Evolutionary conservation across 2,329 filamentous ascomycete species (phyloP).

Genomic region (Pseudocercospora musae): DNA sequence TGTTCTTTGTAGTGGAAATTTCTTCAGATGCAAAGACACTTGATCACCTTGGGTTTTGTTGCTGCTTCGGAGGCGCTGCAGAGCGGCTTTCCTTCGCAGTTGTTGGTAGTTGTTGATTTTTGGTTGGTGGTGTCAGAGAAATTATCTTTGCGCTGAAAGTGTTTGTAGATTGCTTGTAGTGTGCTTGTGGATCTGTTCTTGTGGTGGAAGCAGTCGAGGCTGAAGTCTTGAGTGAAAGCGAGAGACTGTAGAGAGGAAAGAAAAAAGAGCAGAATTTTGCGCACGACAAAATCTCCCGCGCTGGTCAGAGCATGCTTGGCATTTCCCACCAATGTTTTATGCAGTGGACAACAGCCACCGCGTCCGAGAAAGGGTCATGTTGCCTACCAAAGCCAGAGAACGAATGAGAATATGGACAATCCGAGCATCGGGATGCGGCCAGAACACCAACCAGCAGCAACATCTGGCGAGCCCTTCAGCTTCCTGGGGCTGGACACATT

Average conservation of each 20-base stretch:
- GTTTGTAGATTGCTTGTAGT: neutral
- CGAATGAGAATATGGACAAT: neutral
- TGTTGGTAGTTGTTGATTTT: neutral
- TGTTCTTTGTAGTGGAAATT: neutral
- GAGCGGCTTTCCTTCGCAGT: neutral
- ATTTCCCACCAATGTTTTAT: neutral
- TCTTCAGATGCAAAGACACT: neutral
- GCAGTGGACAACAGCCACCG: neutral
- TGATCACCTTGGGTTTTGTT: neutral
- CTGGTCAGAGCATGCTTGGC: neutral
- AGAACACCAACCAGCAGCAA: too few relatives aligned
- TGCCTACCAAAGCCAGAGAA: neutral
- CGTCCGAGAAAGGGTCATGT: neutral
- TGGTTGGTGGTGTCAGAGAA: neutral
- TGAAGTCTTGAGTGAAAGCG: neutral
- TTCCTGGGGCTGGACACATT: too few relatives aligned
- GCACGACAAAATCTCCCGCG: neutral
- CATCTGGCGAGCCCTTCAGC: too few relatives aligned
- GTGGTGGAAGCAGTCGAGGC: neutral
- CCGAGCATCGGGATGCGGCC: too few relatives aligned
- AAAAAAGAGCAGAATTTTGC: neutral
- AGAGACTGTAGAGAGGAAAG: neutral
- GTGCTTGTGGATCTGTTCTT: neutral
- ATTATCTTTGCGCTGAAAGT: neutral
- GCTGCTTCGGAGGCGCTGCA: neutral